These are phyloP conservation scores for Oropetium thomaeum DNA, from an alignment of 176 grass and related monocot genomes.

Conservation along the genomic window DNA sequence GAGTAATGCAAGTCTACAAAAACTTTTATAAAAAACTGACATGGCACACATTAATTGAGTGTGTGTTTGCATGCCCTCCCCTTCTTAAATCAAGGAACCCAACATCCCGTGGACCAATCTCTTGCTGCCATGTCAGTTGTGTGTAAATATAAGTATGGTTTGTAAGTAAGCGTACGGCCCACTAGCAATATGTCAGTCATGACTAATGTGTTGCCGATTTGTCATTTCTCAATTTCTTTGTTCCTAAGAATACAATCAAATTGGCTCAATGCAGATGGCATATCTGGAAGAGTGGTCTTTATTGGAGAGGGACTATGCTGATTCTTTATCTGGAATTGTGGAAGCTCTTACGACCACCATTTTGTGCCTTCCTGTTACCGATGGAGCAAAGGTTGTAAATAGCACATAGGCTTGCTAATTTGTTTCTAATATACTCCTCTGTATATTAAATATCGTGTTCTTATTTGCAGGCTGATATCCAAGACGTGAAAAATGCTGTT, in stretches of 20 bases:
- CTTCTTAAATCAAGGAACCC: too few relatives aligned
- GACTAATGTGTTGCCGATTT: neutral
- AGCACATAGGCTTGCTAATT: neutral
- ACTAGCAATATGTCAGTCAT: constrained; percentile 7
- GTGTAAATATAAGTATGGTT: too few relatives aligned
- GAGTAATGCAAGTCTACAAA: too few relatives aligned
- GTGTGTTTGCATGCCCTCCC: too few relatives aligned
- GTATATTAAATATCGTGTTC: neutral
- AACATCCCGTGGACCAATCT: too few relatives aligned
- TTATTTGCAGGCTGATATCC: constrained; percentile 69
- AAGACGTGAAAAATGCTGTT: constrained; percentile 86
- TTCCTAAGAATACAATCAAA: constrained; percentile 17
- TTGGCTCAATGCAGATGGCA: constrained; percentile 55
- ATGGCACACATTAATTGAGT: too few relatives aligned
- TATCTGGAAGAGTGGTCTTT: constrained; percentile 88
- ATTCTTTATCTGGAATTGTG: constrained; percentile 64
- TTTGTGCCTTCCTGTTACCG: constrained; percentile 72
- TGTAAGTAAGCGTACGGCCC: too few relatives aligned
- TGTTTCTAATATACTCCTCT: constrained; percentile 7
- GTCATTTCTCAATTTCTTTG: constrained; percentile 7
- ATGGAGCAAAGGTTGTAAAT: constrained; percentile 80
- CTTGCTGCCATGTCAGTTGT: too few relatives aligned
- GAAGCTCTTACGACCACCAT: constrained; percentile 81
- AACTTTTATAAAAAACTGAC: too few relatives aligned
- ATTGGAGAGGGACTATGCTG: constrained; percentile 61